Conservation (phyloP, 805 yeast genomes). For the Spencermartinsiella europaea region DNA sequence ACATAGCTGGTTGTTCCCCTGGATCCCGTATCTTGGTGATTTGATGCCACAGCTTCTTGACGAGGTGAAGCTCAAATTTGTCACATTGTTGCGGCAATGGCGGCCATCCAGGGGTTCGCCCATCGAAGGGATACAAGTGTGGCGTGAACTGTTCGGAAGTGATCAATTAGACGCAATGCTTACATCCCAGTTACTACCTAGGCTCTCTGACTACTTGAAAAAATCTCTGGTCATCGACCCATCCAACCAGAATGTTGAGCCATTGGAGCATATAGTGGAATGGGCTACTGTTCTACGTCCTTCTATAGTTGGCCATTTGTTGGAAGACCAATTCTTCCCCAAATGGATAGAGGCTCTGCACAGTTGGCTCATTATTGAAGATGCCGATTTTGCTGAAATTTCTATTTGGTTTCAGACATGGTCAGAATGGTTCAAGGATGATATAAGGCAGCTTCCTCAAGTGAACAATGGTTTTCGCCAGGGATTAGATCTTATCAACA, state of each 20-base stretch:
- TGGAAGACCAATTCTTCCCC: conserved; percentile 38
- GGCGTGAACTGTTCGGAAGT: conserved; percentile 17
- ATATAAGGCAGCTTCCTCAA: conserved; percentile 12
- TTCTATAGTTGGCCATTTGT: conserved; percentile 21
- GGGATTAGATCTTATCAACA: conserved; percentile 32
- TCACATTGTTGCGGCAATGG: conserved; percentile 15
- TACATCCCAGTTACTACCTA: conserved; percentile 14
- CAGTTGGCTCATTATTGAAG: conserved; percentile 26
- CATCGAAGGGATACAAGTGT: conserved; percentile 8
- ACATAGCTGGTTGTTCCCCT: conserved; percentile 37
- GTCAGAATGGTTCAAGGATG: conserved; percentile 25
- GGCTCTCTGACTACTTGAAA: conserved; percentile 15
- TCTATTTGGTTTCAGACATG: conserved; percentile 32
- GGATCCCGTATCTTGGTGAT: conserved; percentile 32
- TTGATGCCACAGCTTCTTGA: conserved; percentile 18
- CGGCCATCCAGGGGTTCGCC: conserved; percentile 9
- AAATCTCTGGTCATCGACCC: conserved; percentile 27
- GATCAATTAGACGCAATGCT: conserved; percentile 14
- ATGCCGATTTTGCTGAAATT: conserved; percentile 25
- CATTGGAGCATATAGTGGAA: conserved; percentile 19
- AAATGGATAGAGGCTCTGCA: conserved; percentile 32
- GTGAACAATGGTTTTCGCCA: conserved; percentile 17
- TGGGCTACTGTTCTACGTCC: conserved; percentile 26
- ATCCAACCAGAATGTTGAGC: conserved; percentile 21
- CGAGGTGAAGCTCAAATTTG: conserved; percentile 25